Base-by-base conservation (phyloP, 345 rosid species). In the Gossypium raimondii region DNA sequence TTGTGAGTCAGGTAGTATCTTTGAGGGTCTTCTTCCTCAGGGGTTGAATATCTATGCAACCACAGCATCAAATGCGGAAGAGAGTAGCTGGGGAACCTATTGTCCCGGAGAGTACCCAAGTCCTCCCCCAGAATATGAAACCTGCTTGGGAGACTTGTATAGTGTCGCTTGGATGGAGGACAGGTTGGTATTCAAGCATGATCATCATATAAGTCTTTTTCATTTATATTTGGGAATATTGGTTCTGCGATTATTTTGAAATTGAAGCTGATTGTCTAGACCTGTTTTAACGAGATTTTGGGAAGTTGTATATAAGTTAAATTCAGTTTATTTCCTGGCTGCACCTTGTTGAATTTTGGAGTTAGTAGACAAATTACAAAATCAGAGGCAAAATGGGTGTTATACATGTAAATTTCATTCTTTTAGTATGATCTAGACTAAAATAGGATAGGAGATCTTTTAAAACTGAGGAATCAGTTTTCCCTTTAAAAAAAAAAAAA, bases 91-190 rank as follows among this genome's bases (percentile, higher is more conserved):
- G 99, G 97, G 97, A 52, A 93, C 99, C 60, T 93, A 96, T 81
- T 96, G 99, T 74, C 99, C 99, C 14, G 97, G 97, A 76, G 98
- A 96, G 70, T 64, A 79, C 68, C 98, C 98, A 73, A 86, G 93
- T 78, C 93, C 92, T 82, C 98, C 98, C 9, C 90, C 90, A 5
- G 99, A 96, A 78, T 96, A 89, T 72, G 97, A 89, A 38, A 96
- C 98, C 77, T 96, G 99, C 83, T 83, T 96, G 83, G 99, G 99
- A 68, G 99, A 96, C 87, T 81, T 96, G 76, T 96, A 92, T 77
- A 96, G 99, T 78, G 86, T 93, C 77, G 89, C 97, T 72, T 92
- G 98, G 99, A 96, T 96, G 99, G 99, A 96, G 88, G 98, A 93
- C 64, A 90, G 98, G 99, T 93, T 84, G 65, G 77, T 6, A 70